Evolutionary conservation across 1,139 yeast species (phyloP).

Genomic region (Hemisphaericaspora lyxosophila): DNA sequence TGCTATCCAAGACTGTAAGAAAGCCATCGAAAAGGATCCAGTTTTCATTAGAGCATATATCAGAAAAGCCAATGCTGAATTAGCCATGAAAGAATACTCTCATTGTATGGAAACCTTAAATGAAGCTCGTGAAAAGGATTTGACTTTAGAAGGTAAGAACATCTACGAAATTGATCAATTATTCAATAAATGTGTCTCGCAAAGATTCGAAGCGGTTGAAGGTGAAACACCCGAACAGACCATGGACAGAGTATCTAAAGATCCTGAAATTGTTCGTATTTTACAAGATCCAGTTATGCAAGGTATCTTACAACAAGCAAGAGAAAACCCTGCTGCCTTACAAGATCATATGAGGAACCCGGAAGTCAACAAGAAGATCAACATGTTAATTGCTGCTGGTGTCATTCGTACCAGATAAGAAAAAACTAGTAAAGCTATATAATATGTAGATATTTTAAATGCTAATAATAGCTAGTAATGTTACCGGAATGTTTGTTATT

Average conservation of each 20-base stretch:
- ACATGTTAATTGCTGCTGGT: constrained; percentile 93
- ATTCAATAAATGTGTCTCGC: constrained; percentile 71
- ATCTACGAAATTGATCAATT: constrained; percentile 79
- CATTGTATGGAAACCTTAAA: constrained; percentile 80
- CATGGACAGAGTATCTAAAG: constrained; percentile 84
- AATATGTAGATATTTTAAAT: not conserved
- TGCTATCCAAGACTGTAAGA: constrained; percentile 88
- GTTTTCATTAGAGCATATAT: constrained; percentile 90
- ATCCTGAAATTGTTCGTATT: constrained; percentile 89
- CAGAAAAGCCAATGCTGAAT: constrained; percentile 93
- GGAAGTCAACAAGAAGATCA: constrained; percentile 83
- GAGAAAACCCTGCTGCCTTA: constrained; percentile 92
- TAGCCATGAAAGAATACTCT: constrained; percentile 85
- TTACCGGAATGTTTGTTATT: too few relatives aligned
- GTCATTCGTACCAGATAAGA: constrained; percentile 93
- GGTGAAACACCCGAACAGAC: constrained; percentile 97
- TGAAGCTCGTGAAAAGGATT: constrained; percentile 73
- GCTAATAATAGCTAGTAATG: too few relatives aligned
- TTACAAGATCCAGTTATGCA: constrained; percentile 98
- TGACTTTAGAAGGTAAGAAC: constrained; percentile 60
- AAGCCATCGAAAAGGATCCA: constrained; percentile 87
- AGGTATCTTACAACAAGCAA: constrained; percentile 90
- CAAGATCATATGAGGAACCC: constrained; percentile 99
- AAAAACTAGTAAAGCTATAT: not conserved
- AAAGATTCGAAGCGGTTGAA: constrained; percentile 75